Percentiles rank a stretch among this genome's conserved stretches.
Evolutionary conservation across 2,329 filamentous ascomycete genomes (phyloP).

Genomic region (Colletotrichum paranaense): DNA sequence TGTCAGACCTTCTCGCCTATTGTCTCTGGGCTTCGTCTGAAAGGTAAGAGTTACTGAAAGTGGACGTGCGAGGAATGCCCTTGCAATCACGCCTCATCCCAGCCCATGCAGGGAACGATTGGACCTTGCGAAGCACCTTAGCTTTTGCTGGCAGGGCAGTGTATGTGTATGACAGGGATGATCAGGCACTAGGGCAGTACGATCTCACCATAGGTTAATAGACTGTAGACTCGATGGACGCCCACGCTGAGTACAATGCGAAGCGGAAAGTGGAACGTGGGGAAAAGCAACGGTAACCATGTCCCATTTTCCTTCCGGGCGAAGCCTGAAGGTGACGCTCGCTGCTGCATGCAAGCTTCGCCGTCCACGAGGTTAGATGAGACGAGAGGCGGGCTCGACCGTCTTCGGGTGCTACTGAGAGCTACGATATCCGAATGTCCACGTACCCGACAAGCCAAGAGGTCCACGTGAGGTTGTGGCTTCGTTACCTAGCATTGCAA

Average conservation of each 20-base stretch:
- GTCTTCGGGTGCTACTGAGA: neutral
- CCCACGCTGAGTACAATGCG: neutral
- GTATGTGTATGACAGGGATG: neutral
- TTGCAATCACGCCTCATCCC: neutral
- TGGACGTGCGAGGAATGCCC: neutral
- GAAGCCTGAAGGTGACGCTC: neutral
- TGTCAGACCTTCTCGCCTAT: neutral
- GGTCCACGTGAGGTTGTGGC: neutral
- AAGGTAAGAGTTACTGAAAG: neutral
- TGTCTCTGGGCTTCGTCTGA: neutral
- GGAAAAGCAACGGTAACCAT: neutral
- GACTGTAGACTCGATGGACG: neutral
- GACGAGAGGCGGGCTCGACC: neutral
- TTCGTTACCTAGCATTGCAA: neutral
- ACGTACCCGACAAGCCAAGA: neutral
- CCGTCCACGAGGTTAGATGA: neutral
- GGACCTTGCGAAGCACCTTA: neutral
- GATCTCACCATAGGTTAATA: neutral
- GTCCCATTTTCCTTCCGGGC: neutral
- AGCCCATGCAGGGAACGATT: neutral
- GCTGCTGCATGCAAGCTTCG: neutral
- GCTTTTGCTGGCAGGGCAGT: neutral
- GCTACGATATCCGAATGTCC: conserved; percentile 2
- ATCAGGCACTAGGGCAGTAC: neutral
- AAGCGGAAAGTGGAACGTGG: neutral